A percentile compares a stretch with the other conserved stretches of the same genome.
These are phyloP conservation scores for Paecilomyces niveus DNA, from an alignment of 2,329 filamentous ascomycete species.

Conservation along the genomic window DNA sequence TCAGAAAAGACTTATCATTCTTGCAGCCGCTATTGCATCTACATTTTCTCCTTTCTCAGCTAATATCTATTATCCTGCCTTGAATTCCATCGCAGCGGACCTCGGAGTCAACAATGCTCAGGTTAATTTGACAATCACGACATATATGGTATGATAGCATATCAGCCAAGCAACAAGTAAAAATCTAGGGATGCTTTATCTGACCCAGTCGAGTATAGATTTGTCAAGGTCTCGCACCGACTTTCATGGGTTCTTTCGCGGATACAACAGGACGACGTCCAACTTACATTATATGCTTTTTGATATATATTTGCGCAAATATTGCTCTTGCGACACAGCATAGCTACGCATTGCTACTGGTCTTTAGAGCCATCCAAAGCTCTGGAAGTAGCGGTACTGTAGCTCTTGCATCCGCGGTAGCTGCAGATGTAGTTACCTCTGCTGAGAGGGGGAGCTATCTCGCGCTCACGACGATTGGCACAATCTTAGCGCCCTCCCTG, in stretches of 20 bases:
- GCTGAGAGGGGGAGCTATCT: slow-evolving; percentile 37
- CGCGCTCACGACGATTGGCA: slow-evolving; percentile 24
- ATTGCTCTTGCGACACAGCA: slow-evolving; percentile 34
- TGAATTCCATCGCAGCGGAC: slow-evolving; percentile 25
- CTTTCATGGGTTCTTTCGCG: slow-evolving; percentile 41
- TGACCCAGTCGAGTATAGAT: slow-evolving; percentile 20
- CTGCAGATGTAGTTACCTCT: slow-evolving; percentile 34
- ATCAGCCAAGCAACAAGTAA: neutral
- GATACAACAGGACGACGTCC: slow-evolving; percentile 43
- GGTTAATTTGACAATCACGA: slow-evolving; percentile 27
- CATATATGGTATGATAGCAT: slow-evolving; percentile 21
- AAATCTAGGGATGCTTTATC: neutral
- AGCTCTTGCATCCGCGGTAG: slow-evolving; percentile 32
- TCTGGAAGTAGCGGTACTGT: slow-evolving; percentile 35
- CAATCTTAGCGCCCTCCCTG: slow-evolving; percentile 39
- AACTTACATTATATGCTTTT: slow-evolving; percentile 40
- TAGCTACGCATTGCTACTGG: slow-evolving; percentile 28
- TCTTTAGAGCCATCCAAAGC: slow-evolving; percentile 38
- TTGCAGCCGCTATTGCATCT: slow-evolving; percentile 32
- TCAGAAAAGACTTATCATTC: slow-evolving; percentile 30
- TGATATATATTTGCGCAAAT: slow-evolving; percentile 36
- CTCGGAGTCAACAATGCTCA: slow-evolving; percentile 17
- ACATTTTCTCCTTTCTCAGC: slow-evolving; percentile 37
- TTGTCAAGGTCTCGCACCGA: slow-evolving; percentile 45
- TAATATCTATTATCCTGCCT: slow-evolving; percentile 39